A percentile compares a stretch with the other conserved stretches of the same genome.
These are phyloP conservation scores for Grifola frondosa DNA, from an alignment of 1,284 basidiomycete genomes.

Conservation along the genomic window DNA sequence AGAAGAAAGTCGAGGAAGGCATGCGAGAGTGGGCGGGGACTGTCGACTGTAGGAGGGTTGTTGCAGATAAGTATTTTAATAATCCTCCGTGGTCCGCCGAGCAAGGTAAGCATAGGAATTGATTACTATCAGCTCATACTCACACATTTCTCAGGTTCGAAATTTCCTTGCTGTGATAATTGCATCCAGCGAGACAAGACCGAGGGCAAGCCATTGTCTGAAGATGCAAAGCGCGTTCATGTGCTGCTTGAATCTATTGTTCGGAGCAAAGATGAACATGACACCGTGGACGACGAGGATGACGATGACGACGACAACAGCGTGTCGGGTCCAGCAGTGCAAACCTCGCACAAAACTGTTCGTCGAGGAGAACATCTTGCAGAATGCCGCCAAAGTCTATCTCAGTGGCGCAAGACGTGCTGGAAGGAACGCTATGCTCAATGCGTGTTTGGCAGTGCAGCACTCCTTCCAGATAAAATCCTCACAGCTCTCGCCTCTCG, in stretches of 20 bases:
- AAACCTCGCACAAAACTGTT: neutral
- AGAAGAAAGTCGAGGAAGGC: constrained; percentile 1
- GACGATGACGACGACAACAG: neutral
- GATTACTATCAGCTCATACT: no score
- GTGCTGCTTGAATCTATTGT: neutral
- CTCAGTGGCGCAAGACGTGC: no score
- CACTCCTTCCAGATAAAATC: no score
- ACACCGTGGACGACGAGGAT: neutral
- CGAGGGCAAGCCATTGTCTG: neutral
- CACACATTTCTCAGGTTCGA: neutral
- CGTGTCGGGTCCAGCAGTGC: neutral
- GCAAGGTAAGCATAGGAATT: neutral
- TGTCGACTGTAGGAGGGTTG: constrained; percentile 2
- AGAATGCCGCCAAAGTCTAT: no score
- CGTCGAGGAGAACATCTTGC: neutral
- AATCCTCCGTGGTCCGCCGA: constrained; percentile 5
- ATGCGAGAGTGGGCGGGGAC: constrained; percentile 1
- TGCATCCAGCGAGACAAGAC: neutral
- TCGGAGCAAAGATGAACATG: neutral
- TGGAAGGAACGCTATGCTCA: no score
- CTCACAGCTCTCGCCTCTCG: no score
- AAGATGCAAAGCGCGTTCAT: neutral
- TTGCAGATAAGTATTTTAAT: constrained; percentile 12
- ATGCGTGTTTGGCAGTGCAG: no score
- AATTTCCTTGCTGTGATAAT: constrained; percentile 1